phyloP scores from a whole-genome alignment of 1,284 basidiomycete genomes.

The Papiliotrema flavescens region DNA sequence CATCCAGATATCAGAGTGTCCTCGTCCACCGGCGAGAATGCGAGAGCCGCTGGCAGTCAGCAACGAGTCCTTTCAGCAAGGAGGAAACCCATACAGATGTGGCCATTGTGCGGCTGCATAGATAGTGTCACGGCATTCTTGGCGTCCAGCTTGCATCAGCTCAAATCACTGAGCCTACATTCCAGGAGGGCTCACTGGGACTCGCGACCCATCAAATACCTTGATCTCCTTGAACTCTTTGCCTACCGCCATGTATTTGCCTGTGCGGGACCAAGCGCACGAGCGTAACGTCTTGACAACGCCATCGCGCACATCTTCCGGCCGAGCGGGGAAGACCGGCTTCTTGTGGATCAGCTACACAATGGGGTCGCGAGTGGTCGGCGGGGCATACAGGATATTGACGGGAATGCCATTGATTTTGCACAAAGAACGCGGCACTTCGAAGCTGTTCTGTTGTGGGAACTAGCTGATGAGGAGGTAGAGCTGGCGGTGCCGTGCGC shows the following conservation, averaged over 20 bases:
- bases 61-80: neutral
- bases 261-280: constrained; percentile 30
- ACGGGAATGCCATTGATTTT: neutral
- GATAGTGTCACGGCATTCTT: neutral
- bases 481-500: too few species aligned
- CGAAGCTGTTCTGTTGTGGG: neutral
- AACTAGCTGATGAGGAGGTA: neutral
- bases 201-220: constrained; percentile 21
- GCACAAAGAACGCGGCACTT: neutral
- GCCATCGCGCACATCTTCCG: constrained; percentile 4
- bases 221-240: constrained; percentile 15
- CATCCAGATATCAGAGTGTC: constrained; percentile 38
- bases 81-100: constrained; percentile 21
- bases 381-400: neutral
- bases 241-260: constrained; percentile 21
- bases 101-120: constrained; percentile 29
- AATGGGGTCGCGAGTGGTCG: too few species aligned
- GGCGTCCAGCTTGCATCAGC: neutral
- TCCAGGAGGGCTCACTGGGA: constrained; percentile 1
- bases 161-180: neutral
- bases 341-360: neutral
- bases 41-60: constrained; percentile 21
- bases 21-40: constrained; percentile 39
- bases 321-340: neutral
- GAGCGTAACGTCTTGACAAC: constrained; percentile 17